Percentiles rank a stretch among this genome's conserved stretches.
Evolutionary conservation across 2,329 filamentous ascomycete genomes (phyloP).

Genomic region (Cytospora mali): DNA sequence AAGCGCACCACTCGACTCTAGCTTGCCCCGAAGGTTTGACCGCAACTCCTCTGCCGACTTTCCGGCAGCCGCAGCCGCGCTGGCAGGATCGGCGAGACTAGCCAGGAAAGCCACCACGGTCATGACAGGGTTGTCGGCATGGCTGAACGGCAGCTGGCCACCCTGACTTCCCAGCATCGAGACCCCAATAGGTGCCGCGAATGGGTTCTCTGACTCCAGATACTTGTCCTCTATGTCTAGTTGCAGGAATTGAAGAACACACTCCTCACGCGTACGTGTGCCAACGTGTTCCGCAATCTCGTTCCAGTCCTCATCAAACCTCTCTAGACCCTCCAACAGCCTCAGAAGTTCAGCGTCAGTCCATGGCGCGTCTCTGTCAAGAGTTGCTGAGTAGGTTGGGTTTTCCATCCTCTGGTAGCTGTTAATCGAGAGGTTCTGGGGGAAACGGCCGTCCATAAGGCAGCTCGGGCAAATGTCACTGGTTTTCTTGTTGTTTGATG

Average conservation of each 20-base stretch:
- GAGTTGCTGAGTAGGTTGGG: constrained; percentile 74
- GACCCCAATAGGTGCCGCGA: constrained; percentile 59
- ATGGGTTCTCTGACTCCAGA: constrained; percentile 71
- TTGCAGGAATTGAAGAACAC: constrained; percentile 93
- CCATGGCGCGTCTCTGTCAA: constrained; percentile 87
- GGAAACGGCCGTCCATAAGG: constrained; percentile 82
- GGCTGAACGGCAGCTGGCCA: constrained; percentile 85
- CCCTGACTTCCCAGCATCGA: constrained; percentile 71
- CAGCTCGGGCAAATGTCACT: constrained; percentile 92
- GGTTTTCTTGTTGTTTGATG: constrained; percentile 65
- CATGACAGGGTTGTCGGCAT: constrained; percentile 94
- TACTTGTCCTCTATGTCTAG: constrained; percentile 98
- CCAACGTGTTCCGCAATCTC: constrained; percentile 90
- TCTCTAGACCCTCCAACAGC: constrained; percentile 86
- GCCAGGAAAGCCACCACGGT: constrained; percentile 95
- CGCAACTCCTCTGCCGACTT: constrained; percentile 87
- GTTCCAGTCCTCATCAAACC: constrained; percentile 95
- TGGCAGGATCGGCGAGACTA: constrained; percentile 84
- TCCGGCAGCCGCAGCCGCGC: constrained; percentile 87
- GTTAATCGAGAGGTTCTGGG: constrained; percentile 72
- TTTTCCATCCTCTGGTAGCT: constrained; percentile 92
- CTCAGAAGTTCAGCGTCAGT: constrained; percentile 87
- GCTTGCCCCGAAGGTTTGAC: constrained; percentile 73
- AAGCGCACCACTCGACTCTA: constrained; percentile 59
- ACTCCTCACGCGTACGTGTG: constrained; percentile 90